Base-by-base conservation (phyloP, 169 alveolate species). In the Condylostoma magnum region DNA sequence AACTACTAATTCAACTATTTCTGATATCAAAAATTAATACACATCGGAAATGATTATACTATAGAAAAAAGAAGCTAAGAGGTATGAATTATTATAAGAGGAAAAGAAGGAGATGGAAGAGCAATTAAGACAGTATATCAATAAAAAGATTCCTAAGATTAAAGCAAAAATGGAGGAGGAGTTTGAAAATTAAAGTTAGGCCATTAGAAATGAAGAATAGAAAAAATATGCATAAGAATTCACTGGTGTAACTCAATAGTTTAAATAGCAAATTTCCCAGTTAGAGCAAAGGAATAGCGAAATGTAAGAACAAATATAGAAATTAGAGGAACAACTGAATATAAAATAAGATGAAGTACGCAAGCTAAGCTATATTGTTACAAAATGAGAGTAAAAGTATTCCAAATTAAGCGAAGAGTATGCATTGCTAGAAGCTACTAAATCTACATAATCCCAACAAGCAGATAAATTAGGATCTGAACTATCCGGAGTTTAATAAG, bases 91-190 rank as follows among this genome's bases (percentile, higher is more conserved):
- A n/a, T 48, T 90, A 28, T 76, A 77, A 33, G 76, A 81, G 55
- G 88, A 86, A 51, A 90, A 90, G 63, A 72, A 77, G 31, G 90
- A 86, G 56, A 63, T 41, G 18, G 92, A 84, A 48, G 95, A 90
- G 50, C 36, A 72, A 31, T 36, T 86, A 20, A 71, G 74, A 58
- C 75, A 70, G 74, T 76, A 38, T 74, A 78, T 55, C 31, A 15
- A n/a, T 6, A 28, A 10, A 10, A 78, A 75, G 30, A 50, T 77
- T 22, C 34, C 36, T 25, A 65, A 55, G 38, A 5, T 81, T 15
- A 82, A 69, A 25, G 51, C 70, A 10, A 83, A 85, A 8, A 81
- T 77, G 68, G 87, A 85, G 73, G 41, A 66, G 41, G 79, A 76
- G 53, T 43, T 85, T 2, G 78, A 79, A 41, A 84, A 85, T 38